A percentile compares a stretch with the other conserved stretches of the same genome.
Evolutionary conservation across 306 rosid genomes (phyloP).

Genomic region (Dalbergia cochinchinensis): DNA sequence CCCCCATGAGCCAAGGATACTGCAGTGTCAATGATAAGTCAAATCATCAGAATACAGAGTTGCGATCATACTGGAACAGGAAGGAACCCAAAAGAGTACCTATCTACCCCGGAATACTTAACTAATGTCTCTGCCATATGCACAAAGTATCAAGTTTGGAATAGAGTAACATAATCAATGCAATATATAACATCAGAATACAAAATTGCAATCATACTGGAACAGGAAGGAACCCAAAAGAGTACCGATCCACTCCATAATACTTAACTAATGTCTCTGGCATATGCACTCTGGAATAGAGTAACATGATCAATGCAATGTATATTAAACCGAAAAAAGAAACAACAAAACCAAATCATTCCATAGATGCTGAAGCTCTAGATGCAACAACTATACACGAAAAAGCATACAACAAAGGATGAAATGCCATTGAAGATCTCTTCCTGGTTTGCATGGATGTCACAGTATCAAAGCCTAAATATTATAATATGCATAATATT

Average conservation of each 20-base stretch:
- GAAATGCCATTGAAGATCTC: conserved; percentile 33
- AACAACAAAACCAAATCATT: conserved; percentile 1
- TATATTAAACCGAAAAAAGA: conserved; percentile 4
- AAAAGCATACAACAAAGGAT: conserved; percentile 1
- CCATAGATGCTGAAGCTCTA: conserved; percentile 9
- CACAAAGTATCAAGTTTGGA: conserved; percentile 26
- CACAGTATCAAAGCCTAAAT: conserved; percentile 31
- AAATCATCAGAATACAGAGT: not conserved
- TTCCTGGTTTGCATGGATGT: conserved; percentile 34
- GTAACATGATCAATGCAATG: conserved; percentile 13
- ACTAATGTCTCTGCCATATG: conserved; percentile 4
- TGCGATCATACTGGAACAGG: conserved; percentile 6
- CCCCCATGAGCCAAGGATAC: not conserved
- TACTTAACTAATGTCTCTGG: conserved; percentile 1
- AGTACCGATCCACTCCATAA: conserved; percentile 1
- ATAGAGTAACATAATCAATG: conserved; percentile 13
- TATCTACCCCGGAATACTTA: conserved; percentile 5
- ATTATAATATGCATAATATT: not conserved
- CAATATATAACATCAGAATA: not conserved
- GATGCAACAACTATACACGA: conserved; percentile 7
- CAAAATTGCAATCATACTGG: conserved; percentile 17
- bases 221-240: conserved; percentile 10
- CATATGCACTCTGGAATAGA: conserved; percentile 23
- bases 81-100: conserved; percentile 17
- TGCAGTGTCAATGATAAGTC: not conserved